Conservation (phyloP, 371 early-diverging fungal species). For the Gilbertella persicaria region DNA sequence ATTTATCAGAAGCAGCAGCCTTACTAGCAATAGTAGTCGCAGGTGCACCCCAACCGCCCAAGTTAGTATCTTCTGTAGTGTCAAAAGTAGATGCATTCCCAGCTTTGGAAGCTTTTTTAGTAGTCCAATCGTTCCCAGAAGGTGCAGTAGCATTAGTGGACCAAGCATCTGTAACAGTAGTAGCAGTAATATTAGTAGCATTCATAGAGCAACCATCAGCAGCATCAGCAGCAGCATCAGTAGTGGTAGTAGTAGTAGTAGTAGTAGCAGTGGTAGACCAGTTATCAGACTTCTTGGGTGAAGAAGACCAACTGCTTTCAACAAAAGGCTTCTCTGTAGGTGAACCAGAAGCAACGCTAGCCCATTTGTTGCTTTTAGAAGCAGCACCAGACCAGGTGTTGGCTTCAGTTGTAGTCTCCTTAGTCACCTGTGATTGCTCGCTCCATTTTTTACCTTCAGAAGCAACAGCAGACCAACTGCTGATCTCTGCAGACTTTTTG, state of each 20-base stretch:
- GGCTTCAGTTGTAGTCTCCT: too few species aligned
- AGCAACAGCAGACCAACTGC: constrained; percentile 11
- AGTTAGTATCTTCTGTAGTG: background rate
- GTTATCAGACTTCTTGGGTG: too few species aligned
- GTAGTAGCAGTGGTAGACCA: background rate
- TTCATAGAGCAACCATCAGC: background rate
- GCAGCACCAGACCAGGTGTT: too few species aligned
- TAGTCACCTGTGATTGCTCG: too few species aligned
- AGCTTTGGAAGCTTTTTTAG: background rate
- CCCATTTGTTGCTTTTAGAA: too few species aligned
- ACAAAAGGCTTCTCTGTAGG: too few species aligned
- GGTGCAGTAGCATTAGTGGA: background rate
- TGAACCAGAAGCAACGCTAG: too few species aligned
- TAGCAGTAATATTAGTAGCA: background rate
- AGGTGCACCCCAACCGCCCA: background rate
- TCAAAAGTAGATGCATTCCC: background rate
- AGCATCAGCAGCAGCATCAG: background rate
- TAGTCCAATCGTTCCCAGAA: constrained; percentile 1
- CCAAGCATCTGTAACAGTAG: background rate
- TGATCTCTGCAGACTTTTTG: background rate
- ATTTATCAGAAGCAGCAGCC: background rate
- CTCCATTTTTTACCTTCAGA: too few species aligned
- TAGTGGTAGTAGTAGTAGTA: constrained; percentile 1
- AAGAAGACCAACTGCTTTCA: too few species aligned
- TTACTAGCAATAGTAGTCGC: background rate